Base-by-base conservation (phyloP, 2,329 filamentous ascomycete species). In the Nemania bipapillata region DNA sequence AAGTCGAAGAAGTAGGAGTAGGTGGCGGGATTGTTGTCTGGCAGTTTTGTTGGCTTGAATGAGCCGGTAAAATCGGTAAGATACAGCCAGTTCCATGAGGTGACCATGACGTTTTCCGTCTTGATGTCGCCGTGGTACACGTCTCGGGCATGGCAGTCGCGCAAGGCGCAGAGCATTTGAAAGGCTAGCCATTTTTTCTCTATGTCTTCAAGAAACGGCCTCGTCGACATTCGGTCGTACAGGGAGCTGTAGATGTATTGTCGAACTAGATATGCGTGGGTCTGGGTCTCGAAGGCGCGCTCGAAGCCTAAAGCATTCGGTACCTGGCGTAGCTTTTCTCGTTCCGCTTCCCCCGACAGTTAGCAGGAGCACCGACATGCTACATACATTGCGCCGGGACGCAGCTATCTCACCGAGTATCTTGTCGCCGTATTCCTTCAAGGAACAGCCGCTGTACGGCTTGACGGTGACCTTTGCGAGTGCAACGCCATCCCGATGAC, bases 161-260 rank as follows among this genome's bases (percentile, higher is more conserved):
- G 90, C 66, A 99, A 84, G 2, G 93, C 94, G 79, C 94, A 97
- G 11, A 99, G 86, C 2, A 99, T 87, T 82, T 99, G 96, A 76
- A 97, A 99, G 0, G 95, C 92, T 58, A 99, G 87, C 96, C 96
- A 99, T 83, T 97, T 97, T 86, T 97, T 98, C 81, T 99, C 96
- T 72, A 99, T 96, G 73, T 97, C 93, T 80, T 99, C 96, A 9
- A 98, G 85, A 75, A 99, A 99, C 0, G 96, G 96, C 7, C 96
- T 90, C 8, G 96, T 99, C 81, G 96, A 97, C 80, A 99, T 89
- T 62, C 96, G 92, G 82, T 99, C 96, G 82, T 99, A 99, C 4
- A 99, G 87, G 26, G 96, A 98, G 84, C 92, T 97, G 81, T 98
- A 96, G 69, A 98, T 90, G 79, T 92, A 98, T 81, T 98, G 96